Base-by-base conservation (phyloP, 306 rosid species). In the Glycine tomentella region DNA sequence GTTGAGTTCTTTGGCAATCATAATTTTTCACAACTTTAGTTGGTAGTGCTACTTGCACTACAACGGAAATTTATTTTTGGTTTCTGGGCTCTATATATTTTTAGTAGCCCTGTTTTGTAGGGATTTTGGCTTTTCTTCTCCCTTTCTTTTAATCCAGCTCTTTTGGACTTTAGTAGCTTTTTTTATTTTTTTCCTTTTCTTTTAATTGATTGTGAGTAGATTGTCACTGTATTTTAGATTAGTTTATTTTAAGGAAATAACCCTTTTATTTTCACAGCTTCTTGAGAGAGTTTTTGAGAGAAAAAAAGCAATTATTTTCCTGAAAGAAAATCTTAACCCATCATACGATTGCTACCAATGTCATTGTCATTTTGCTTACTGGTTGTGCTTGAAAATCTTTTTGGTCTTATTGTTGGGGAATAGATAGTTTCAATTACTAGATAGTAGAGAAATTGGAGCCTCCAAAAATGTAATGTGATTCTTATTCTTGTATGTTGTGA, bases 1-100 rank as follows among this genome's bases (percentile, higher is more conserved):
- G 33, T 59, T 52, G 51, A 36, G 74, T 77, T 50, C 65, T 34
- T 76, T 3, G 73, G 56, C 50, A 16, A 16, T 71, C 57, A 56
- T 20, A 16, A 34, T 59, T 71, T 52, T 71, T 49, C 55, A 59
- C n/a, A 49, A n/a, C 7, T 49, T 13, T 72, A 61, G 65, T 72
- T 71, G 52, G 72, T 50, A 16, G 17, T 79, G 61, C 48, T 56
- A 11, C 3, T 61, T 42, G 11, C 36, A n/a, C 8, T 33, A 51
- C 52, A 15, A 52, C 12, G 53, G 64, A 36, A 36, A 61, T n/a
- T 74, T 74, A 3, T 11, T 12, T 68, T 48, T 56, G 16, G 51
- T 38, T 36, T 80, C 31, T 48, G 44, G 10, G 52, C 4, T 25
- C n/a, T 79, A 68, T 38, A 68, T 25, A 25, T 44, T 16, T 44